Evolutionary conservation across 2,329 filamentous ascomycete genomes (phyloP).

Genomic region (Kalmusia sp.): DNA sequence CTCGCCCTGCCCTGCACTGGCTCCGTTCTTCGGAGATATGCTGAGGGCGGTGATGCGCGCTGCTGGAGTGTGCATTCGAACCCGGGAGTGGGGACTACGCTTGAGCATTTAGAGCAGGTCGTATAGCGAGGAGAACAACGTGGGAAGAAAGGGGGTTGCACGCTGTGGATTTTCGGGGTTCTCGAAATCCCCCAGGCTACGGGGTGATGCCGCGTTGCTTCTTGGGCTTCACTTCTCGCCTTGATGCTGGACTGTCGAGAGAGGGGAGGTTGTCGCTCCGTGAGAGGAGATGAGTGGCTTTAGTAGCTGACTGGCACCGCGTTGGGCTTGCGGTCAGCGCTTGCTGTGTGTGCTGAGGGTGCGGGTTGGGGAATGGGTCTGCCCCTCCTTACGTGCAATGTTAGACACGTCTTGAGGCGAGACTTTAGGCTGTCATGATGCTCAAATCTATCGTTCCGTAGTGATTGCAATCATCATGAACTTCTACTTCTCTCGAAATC

Average conservation of each 20-base stretch:
- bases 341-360: neutral
- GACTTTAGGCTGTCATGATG: neutral
- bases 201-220: neutral
- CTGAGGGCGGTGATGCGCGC: neutral
- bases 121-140: neutral
- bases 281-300: neutral
- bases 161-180: conserved; percentile 2
- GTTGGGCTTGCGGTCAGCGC: neutral
- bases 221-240: too few relatives aligned
- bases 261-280: neutral
- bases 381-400: conserved; percentile 14
- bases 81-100: neutral
- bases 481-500: too few relatives aligned
- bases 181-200: neutral
- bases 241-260: too few relatives aligned
- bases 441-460: neutral
- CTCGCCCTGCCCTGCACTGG: neutral
- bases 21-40: neutral
- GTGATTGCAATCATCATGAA: too few relatives aligned
- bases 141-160: neutral
- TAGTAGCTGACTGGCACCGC: neutral
- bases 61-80: neutral
- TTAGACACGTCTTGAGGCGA: conserved; percentile 6
- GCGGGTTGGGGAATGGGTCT: neutral
- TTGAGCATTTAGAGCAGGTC: conserved; percentile 7